Conservation (phyloP, 2,329 filamentous ascomycete species). For the Diaporthe citriasiana region DNA sequence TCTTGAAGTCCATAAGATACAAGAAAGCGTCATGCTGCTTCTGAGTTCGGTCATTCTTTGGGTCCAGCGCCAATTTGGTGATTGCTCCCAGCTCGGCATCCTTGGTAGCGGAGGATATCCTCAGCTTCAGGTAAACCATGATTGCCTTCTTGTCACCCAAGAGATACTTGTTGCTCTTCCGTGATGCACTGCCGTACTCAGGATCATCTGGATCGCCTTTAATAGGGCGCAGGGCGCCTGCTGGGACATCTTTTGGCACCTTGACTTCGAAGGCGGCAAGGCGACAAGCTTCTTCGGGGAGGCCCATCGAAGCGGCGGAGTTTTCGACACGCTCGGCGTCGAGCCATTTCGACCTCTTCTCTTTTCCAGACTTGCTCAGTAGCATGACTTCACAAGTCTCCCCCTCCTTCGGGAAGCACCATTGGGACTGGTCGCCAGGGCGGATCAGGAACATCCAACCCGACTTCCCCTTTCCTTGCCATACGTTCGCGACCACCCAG, state of each 20-base stretch:
- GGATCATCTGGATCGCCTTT: constrained; percentile 36
- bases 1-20: constrained; percentile 45
- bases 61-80: constrained; percentile 33
- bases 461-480: constrained; percentile 28
- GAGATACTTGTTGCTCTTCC: constrained; percentile 11
- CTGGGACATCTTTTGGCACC: constrained; percentile 33
- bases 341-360: constrained; percentile 32
- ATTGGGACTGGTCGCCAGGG: constrained; percentile 34
- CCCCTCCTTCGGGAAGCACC: constrained; percentile 39
- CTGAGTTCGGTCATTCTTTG: constrained; percentile 11
- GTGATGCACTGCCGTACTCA: neutral
- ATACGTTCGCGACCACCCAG: constrained; percentile 37
- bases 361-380: constrained; percentile 33
- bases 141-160: constrained; percentile 37
- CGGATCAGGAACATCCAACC: constrained; percentile 41
- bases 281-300: constrained; percentile 27
- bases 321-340: constrained; percentile 42
- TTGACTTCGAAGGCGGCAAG: constrained; percentile 40
- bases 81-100: constrained; percentile 40
- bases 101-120: constrained; percentile 35
- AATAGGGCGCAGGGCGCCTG: constrained; percentile 18
- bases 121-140: constrained; percentile 36
- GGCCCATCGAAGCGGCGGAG: constrained; percentile 36
- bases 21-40: constrained; percentile 45
- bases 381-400: constrained; percentile 39